These are phyloP conservation scores for Uronychia binucleata DNA, from an alignment of 73 alveolate species.

Conservation along the genomic window DNA sequence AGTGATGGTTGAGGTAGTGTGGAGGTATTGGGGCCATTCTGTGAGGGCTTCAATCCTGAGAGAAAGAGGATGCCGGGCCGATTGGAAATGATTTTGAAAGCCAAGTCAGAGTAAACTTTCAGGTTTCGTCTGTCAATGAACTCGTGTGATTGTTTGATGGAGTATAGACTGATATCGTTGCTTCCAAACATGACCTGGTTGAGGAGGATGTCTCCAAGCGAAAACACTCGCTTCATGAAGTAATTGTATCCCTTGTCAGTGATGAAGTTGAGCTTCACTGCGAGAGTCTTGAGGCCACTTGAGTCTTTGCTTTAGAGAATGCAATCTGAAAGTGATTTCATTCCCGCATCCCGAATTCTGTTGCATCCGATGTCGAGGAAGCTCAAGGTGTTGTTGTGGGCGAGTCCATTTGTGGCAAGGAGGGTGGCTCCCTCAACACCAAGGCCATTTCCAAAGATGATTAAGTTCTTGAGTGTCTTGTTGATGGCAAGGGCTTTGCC, in stretches of 20 bases:
- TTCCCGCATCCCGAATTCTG: constrained; percentile 90
- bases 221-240: constrained; percentile 46
- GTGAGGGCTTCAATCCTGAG: constrained; percentile 76
- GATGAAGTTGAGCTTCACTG: constrained; percentile 87
- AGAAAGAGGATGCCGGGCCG: constrained; percentile 76
- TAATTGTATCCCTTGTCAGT: constrained; percentile 79
- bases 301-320: constrained; percentile 61
- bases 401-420: constrained; percentile 69
- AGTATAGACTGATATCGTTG: constrained; percentile 77
- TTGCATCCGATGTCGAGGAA: constrained; percentile 91
- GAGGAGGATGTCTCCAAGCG: constrained; percentile 42
- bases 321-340: constrained; percentile 74
- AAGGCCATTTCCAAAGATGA: constrained; percentile 82
- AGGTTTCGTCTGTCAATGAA: constrained; percentile 49
- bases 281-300: constrained; percentile 70
- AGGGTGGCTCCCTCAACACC: constrained; percentile 94
- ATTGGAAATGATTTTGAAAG: constrained; percentile 63
- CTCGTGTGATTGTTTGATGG: constrained; percentile 62
- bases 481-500: constrained; percentile 61
- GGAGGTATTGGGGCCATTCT: neutral
- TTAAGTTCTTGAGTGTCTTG: constrained; percentile 72
- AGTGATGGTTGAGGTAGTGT: neutral
- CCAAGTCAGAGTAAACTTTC: constrained; percentile 72
- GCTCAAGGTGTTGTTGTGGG: constrained; percentile 74
- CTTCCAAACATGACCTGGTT: constrained; percentile 70